Conservation (phyloP, 129 eudicot genomes). For the Pseudognaphalium luteoalbum region DNA sequence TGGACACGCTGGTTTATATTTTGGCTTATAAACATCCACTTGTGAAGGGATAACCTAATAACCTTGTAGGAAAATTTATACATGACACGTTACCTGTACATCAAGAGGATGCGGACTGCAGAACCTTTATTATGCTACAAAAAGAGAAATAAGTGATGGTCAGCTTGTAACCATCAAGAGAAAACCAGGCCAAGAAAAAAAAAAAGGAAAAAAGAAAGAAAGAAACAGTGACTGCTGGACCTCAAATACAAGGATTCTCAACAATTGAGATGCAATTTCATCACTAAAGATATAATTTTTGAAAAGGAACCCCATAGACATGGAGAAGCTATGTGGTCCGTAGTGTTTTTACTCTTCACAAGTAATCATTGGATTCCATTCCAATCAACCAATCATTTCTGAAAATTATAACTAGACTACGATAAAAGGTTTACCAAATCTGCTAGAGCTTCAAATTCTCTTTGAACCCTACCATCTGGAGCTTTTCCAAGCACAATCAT, state of each 20-base stretch:
- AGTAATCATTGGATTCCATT: not conserved
- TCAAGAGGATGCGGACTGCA: conserved; percentile 65
- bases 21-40: not conserved
- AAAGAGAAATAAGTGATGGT: conserved; percentile 20
- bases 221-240: not conserved
- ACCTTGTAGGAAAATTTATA: not conserved
- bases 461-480: conserved; percentile 55
- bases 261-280: not conserved
- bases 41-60: not conserved
- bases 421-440: conserved; percentile 37
- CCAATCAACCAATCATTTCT: not conserved
- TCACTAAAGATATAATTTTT: not conserved
- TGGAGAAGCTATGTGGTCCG: no score
- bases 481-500: conserved; percentile 69
- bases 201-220: not conserved
- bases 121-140: conserved; percentile 76
- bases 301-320: not conserved
- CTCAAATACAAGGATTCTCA: not conserved
- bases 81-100: conserved; percentile 58
- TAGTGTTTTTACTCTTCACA: not conserved
- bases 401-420: not conserved
- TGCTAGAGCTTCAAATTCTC: conserved; percentile 59
- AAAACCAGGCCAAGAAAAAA: not conserved
- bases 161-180: not conserved
- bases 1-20: no score